Percentiles rank a stretch among this genome's conserved stretches.
Evolutionary conservation across 495 filamentous ascomycete genomes (phyloP).

Genomic region (Aspergillus avenaceus): DNA sequence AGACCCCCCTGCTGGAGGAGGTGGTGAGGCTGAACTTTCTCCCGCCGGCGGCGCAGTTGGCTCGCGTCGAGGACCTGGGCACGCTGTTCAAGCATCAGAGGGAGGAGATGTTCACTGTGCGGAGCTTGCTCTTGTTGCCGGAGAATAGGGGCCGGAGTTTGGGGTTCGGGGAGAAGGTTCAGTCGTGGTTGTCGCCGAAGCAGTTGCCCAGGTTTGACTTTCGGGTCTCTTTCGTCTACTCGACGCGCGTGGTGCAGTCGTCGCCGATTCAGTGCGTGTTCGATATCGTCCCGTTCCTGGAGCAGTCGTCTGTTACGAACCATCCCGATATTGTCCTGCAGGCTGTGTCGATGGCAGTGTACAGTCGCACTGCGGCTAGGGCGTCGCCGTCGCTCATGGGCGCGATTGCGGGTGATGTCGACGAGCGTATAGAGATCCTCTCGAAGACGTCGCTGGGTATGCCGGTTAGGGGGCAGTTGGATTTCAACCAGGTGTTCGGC

Average conservation of each 20-base stretch:
- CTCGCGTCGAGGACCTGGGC: not conserved
- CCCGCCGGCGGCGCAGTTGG: not conserved
- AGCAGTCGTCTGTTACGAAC: slow-evolving; percentile 1
- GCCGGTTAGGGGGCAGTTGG: slow-evolving; percentile 4
- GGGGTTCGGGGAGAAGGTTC: slow-evolving; percentile 5
- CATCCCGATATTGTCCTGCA: slow-evolving; percentile 9
- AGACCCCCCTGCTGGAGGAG: slow-evolving; percentile 1
- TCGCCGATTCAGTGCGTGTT: slow-evolving; percentile 4
- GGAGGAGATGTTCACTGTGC: slow-evolving; percentile 8
- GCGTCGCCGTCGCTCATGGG: slow-evolving; percentile 11
- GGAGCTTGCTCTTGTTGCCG: slow-evolving; percentile 6
- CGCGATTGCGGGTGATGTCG: slow-evolving; percentile 4
- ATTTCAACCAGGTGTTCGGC: slow-evolving; percentile 5
- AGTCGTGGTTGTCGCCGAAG: slow-evolving; percentile 5
- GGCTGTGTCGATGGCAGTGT: slow-evolving; percentile 3
- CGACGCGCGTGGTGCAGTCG: slow-evolving; percentile 2
- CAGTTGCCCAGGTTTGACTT: slow-evolving; percentile 12
- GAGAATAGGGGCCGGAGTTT: slow-evolving; percentile 8
- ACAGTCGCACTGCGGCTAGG: slow-evolving; percentile 7
- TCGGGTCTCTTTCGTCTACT: slow-evolving; percentile 6
- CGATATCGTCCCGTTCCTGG: slow-evolving; percentile 1
- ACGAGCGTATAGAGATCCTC: slow-evolving; percentile 11
- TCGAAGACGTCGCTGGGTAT: slow-evolving; percentile 2
- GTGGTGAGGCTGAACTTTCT: slow-evolving; percentile 3
- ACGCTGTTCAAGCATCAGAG: not conserved